phyloP scores from a whole-genome alignment of 352 stramenopile genomes.

The Thalassiosira hispida region DNA sequence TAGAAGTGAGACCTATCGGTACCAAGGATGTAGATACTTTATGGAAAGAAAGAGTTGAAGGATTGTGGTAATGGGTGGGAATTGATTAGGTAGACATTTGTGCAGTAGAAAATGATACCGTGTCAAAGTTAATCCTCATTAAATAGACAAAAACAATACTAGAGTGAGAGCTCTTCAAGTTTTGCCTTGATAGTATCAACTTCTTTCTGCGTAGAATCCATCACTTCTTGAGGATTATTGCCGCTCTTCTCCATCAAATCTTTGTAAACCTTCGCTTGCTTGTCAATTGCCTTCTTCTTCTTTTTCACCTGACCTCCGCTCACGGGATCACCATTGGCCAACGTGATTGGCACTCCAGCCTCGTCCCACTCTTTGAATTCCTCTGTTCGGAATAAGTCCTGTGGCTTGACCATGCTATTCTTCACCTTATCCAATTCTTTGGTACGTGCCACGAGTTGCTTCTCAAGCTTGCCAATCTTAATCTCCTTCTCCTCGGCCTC shows the following conservation, averaged over 20 bases:
- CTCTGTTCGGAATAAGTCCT: slow-evolving; percentile 65
- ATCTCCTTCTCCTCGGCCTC: slow-evolving; percentile 63
- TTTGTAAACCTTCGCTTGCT: slow-evolving; percentile 59
- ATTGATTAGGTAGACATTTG: no score
- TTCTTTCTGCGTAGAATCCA: slow-evolving; percentile 50
- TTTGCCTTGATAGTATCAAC: slow-evolving; percentile 62
- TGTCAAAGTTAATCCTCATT: no score
- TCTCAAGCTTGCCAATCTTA: slow-evolving; percentile 56
- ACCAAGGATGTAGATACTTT: no score
- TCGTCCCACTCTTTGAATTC: slow-evolving; percentile 75
- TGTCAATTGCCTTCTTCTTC: slow-evolving; percentile 66
- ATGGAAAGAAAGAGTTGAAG: no score
- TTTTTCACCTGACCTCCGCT: slow-evolving; percentile 63
- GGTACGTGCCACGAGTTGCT: slow-evolving; percentile 54
- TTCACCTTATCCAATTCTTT: slow-evolving; percentile 69
- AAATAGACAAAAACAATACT: neutral
- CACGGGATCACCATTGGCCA: slow-evolving; percentile 58
- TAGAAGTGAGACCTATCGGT: no score
- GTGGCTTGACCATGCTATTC: slow-evolving; percentile 57
- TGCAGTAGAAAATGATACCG: no score
- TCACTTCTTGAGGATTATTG: slow-evolving; percentile 54
- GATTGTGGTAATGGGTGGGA: no score
- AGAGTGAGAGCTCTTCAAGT: slow-evolving; percentile 52
- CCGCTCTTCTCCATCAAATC: slow-evolving; percentile 64
- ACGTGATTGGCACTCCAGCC: slow-evolving; percentile 47